phyloP scores from a whole-genome alignment of 2,329 filamentous ascomycete species.

The Fusarium goolgardi region DNA sequence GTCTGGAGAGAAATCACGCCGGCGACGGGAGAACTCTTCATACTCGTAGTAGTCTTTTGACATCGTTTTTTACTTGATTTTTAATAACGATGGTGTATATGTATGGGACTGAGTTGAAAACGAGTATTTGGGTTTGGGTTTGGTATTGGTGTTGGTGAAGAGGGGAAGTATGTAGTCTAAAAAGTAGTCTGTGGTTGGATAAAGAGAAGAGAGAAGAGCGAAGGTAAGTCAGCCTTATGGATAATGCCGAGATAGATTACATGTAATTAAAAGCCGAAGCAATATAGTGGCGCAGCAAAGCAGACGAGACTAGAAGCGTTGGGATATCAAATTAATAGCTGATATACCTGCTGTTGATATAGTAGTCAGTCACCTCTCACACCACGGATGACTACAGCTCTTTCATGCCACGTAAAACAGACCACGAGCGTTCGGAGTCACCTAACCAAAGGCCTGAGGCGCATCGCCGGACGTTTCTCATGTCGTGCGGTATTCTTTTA shows the following conservation, averaged over 20 bases:
- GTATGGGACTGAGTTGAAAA: neutral
- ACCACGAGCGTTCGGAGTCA: slow-evolving; percentile 3
- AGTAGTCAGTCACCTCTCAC: neutral
- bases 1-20: slow-evolving; percentile 49
- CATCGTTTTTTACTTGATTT: slow-evolving; percentile 30
- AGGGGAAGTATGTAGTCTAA: neutral
- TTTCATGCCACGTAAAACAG: slow-evolving; percentile 3
- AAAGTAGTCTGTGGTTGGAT: slow-evolving; percentile 1
- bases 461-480: slow-evolving; percentile 12
- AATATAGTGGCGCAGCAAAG: slow-evolving; percentile 18
- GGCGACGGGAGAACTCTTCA: slow-evolving; percentile 45
- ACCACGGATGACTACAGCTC: slow-evolving; percentile 2
- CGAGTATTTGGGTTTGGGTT: neutral
- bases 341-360: neutral
- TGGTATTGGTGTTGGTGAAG: neutral
- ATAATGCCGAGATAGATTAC: slow-evolving; percentile 7
- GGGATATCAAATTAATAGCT: neutral
- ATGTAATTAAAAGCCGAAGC: neutral
- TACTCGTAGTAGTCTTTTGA: slow-evolving; percentile 49
- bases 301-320: neutral
- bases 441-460: neutral
- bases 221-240: slow-evolving; percentile 36
- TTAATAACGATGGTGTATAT: neutral
- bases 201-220: slow-evolving; percentile 4
- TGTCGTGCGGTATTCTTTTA: slow-evolving; percentile 6